Percentiles rank a stretch among this genome's conserved stretches.
These are phyloP conservation scores for Fusarium sarcochroum DNA, from an alignment of 2,329 filamentous ascomycete genomes.

Conservation along the genomic window DNA sequence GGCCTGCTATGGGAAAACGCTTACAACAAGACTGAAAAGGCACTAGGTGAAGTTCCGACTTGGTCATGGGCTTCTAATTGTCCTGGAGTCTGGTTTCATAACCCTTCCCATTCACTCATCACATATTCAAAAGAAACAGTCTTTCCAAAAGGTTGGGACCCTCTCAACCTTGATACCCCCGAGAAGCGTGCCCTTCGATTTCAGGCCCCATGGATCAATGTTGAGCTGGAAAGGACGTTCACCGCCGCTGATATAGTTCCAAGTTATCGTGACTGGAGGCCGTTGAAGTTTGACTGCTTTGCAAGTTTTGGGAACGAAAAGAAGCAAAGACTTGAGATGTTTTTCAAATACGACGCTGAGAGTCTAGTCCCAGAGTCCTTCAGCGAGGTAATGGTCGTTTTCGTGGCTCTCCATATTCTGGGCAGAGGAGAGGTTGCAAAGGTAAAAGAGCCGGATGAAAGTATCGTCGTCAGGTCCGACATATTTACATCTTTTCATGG, in stretches of 20 bases:
- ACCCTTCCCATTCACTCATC: not conserved
- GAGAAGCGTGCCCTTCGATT: not conserved
- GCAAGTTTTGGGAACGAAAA: not conserved
- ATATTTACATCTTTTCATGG: not conserved
- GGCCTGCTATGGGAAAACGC: constrained; percentile 14
- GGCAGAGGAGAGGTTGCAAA: fast-evolving
- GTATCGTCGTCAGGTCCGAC: not conserved
- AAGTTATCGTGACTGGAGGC: not conserved
- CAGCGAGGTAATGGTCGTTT: not conserved
- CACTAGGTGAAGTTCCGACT: not conserved
- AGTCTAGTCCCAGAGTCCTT: not conserved
- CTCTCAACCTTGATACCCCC: not conserved
- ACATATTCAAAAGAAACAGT: not conserved
- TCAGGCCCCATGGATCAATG: not conserved
- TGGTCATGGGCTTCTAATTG: constrained; percentile 20
- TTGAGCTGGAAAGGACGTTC: not conserved
- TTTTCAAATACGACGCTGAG: not conserved
- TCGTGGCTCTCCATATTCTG: not conserved
- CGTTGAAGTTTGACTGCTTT: not conserved
- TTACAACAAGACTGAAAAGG: not conserved
- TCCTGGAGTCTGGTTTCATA: not conserved
- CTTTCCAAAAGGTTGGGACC: not conserved
- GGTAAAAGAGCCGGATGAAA: not conserved
- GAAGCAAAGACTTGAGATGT: not conserved
- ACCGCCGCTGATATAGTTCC: not conserved